Evolutionary conservation across 768 basidiomycete genomes (phyloP).

Genomic region (Amanita fuliginea): DNA sequence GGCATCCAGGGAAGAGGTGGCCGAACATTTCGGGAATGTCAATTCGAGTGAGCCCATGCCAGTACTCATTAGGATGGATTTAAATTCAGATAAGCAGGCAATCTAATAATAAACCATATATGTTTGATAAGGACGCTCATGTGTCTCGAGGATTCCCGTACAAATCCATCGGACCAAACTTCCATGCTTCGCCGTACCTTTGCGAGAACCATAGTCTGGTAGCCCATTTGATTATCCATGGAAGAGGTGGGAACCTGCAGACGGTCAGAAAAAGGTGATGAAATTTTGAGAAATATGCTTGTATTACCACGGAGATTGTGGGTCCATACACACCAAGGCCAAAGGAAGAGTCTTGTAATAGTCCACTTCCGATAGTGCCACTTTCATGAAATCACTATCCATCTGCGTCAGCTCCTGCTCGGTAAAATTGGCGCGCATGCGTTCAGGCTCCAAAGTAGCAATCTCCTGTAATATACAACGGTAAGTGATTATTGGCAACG

Average conservation of each 20-base stretch:
- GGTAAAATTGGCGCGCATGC: slow-evolving; percentile 16
- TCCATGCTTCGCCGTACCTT: slow-evolving; percentile 18
- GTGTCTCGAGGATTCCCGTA: slow-evolving; percentile 11
- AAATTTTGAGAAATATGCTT: background rate
- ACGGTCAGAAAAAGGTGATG: background rate
- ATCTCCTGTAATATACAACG: slow-evolving; percentile 13
- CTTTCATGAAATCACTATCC: slow-evolving; percentile 12
- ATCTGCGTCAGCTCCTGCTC: slow-evolving; percentile 15
- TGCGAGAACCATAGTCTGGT: slow-evolving; percentile 15
- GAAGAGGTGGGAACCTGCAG: slow-evolving; percentile 18
- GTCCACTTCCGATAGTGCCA: slow-evolving; percentile 11
- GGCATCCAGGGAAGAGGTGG: too few relatives aligned
- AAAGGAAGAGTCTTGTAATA: slow-evolving; percentile 16
- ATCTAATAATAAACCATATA: too few relatives aligned
- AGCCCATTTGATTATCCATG: slow-evolving; percentile 13
- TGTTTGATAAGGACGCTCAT: too few relatives aligned
- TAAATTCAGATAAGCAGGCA: too few relatives aligned
- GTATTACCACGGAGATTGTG: slow-evolving; percentile 12
- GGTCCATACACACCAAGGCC: slow-evolving; percentile 12
- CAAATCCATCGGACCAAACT: slow-evolving; percentile 19
- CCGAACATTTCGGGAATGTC: too few relatives aligned
- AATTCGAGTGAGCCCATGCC: too few relatives aligned
- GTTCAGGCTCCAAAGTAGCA: slow-evolving; percentile 14
- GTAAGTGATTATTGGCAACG: too few relatives aligned
- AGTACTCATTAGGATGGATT: too few relatives aligned